Conservation (phyloP, 1,139 yeast species). For the Candida pseudoviswanathii region DNA sequence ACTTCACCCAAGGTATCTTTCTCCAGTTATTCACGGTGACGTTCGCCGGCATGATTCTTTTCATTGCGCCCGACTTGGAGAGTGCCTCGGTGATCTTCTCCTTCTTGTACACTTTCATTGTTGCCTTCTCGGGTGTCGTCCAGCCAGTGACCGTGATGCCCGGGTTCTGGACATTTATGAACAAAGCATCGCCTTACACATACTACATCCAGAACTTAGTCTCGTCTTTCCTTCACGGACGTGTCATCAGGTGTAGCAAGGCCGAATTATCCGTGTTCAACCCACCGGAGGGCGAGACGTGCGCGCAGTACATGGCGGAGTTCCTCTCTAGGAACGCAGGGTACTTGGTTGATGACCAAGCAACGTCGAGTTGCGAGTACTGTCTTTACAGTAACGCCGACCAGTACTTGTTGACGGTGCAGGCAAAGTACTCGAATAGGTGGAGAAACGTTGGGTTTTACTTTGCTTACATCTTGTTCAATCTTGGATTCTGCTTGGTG, state of each 20-base stretch:
- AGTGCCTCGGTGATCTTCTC: constrained; percentile 62
- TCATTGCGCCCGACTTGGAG: constrained; percentile 62
- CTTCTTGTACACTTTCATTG: constrained; percentile 53
- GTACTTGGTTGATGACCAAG: constrained; percentile 53
- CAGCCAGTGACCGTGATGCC: constrained; percentile 61
- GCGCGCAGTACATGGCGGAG: constrained; percentile 51
- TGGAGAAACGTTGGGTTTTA: constrained; percentile 72
- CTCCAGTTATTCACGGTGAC: constrained; percentile 58
- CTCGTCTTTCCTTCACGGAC: constrained; percentile 52
- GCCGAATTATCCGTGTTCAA: constrained; percentile 53
- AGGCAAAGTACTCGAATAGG: constrained; percentile 46
- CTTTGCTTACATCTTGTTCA: constrained; percentile 58
- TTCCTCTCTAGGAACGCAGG: constrained; percentile 41
- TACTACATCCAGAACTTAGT: constrained; percentile 65
- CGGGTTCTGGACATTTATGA: constrained; percentile 69
- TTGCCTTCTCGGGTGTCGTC: constrained; percentile 65
- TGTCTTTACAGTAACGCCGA: constrained; percentile 59
- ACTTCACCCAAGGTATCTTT: constrained; percentile 53
- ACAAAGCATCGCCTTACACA: constrained; percentile 69
- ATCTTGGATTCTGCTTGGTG: constrained; percentile 31
- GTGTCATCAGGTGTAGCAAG: constrained; percentile 53
- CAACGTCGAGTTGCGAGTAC: constrained; percentile 57
- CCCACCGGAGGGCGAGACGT: constrained; percentile 64
- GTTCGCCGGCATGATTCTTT: constrained; percentile 55
- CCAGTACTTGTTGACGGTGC: constrained; percentile 48